Conservation (phyloP, 2,329 filamentous ascomycete genomes). For the Drechslerella coelobrocha region DNA sequence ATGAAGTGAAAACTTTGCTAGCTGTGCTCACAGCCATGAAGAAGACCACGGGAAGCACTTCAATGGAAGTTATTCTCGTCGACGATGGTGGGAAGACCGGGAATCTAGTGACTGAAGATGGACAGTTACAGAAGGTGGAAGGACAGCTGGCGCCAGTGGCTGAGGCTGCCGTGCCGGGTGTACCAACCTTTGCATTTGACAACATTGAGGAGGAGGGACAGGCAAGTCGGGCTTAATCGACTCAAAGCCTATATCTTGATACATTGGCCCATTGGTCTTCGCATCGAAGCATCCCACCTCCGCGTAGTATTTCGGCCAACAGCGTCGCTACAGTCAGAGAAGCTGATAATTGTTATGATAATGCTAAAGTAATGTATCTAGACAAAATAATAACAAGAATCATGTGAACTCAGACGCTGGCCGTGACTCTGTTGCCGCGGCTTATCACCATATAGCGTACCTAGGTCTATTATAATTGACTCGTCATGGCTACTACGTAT, state of each 20-base stretch:
- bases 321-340: too few species aligned
- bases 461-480: too few species aligned
- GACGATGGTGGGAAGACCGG: constrained; percentile 74
- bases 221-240: constrained; percentile 22
- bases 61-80: constrained; percentile 75
- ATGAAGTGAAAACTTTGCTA: constrained; percentile 76
- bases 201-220: constrained; percentile 67
- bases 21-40: constrained; percentile 82
- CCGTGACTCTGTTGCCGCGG: too few species aligned
- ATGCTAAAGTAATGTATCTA: too few species aligned
- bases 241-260: neutral
- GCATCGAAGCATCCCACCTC: neutral
- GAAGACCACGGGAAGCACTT: constrained; percentile 74
- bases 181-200: constrained; percentile 82
- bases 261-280: neutral
- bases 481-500: too few species aligned
- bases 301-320: neutral
- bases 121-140: constrained; percentile 61
- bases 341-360: too few species aligned
- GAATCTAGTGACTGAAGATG: constrained; percentile 64
- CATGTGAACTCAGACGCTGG: too few species aligned
- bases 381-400: too few species aligned
- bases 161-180: constrained; percentile 79
- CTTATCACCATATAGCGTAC: too few species aligned
- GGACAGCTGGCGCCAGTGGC: constrained; percentile 67